Evolutionary conservation across 2,329 filamentous ascomycete genomes (phyloP).

Genomic region (Knufia petricola): DNA sequence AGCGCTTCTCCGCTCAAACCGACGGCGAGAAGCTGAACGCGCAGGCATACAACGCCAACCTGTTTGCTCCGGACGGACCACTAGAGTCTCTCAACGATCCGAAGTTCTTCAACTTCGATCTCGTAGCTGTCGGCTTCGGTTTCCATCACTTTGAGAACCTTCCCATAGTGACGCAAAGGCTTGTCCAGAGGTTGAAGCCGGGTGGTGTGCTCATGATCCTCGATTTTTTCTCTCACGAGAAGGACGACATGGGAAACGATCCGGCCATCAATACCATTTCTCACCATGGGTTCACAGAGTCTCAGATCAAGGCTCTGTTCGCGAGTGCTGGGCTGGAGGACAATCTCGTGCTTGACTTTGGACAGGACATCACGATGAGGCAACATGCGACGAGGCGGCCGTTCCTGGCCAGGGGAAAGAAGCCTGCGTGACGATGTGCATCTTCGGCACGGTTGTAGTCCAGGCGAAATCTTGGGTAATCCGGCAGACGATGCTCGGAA

Average conservation of each 20-base stretch:
- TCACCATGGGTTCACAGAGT: conserved; percentile 56
- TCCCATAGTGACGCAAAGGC: conserved; percentile 45
- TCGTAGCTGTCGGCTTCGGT: conserved; percentile 53
- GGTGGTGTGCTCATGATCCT: conserved; percentile 60
- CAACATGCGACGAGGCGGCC: conserved; percentile 14
- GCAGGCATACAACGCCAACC: conserved; percentile 39
- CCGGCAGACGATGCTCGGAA: too few species aligned
- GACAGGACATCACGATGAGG: conserved; percentile 14
- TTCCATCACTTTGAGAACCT: conserved; percentile 62
- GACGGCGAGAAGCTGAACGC: conserved; percentile 16
- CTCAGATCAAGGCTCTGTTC: conserved; percentile 52
- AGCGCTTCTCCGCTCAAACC: conserved; percentile 40
- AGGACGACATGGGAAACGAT: conserved; percentile 18
- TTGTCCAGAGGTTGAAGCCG: conserved; percentile 53
- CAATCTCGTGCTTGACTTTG: conserved; percentile 14
- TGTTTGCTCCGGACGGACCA: conserved; percentile 39
- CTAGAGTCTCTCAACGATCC: conserved; percentile 45
- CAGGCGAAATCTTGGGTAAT: too few species aligned
- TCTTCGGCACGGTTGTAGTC: background rate
- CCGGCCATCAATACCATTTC: conserved; percentile 46
- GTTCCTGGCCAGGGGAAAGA: conserved; percentile 20
- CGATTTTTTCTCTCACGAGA: conserved; percentile 53
- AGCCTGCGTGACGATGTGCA: conserved; percentile 4
- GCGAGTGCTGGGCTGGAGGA: conserved; percentile 48
- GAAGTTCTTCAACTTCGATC: conserved; percentile 60